Evolutionary conservation across 768 basidiomycete species (phyloP).

Genomic region (Austroboletus eburneus): DNA sequence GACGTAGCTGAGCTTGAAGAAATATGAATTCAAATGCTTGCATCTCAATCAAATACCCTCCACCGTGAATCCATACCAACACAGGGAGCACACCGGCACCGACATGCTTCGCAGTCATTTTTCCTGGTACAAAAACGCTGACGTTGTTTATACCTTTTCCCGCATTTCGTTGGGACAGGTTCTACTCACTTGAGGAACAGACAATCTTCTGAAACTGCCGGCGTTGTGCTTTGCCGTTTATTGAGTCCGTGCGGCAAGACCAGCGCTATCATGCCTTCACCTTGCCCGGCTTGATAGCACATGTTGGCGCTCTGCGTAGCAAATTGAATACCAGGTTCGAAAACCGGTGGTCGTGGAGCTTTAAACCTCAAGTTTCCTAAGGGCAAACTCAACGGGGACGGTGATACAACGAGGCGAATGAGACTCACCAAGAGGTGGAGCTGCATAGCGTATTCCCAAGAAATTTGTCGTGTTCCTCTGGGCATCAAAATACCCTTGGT

Average conservation of each 20-base stretch:
- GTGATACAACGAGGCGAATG: not conserved
- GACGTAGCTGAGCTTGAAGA: conserved; percentile 18
- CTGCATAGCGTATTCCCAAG: conserved; percentile 41
- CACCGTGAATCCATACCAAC: conserved; percentile 36
- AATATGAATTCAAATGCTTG: not conserved
- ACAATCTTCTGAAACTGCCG: conserved; percentile 30
- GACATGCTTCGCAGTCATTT: not conserved
- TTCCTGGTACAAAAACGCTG: conserved; percentile 14
- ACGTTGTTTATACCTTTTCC: not conserved
- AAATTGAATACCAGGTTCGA: conserved; percentile 17
- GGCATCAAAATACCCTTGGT: conserved; percentile 26
- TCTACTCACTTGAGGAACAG: conserved; percentile 20
- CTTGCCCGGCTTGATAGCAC: conserved; percentile 21
- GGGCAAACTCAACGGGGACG: not conserved
- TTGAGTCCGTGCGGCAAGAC: not conserved
- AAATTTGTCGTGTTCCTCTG: conserved; percentile 22
- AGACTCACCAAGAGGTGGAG: conserved; percentile 39
- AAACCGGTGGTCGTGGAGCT: conserved; percentile 26
- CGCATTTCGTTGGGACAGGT: not conserved
- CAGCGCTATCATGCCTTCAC: conserved; percentile 6
- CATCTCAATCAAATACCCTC: too few relatives aligned
- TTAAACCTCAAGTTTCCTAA: conserved; percentile 23
- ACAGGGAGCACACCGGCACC: conserved; percentile 23
- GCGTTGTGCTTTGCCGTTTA: conserved; percentile 7
- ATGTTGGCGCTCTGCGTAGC: conserved; percentile 24